Base-by-base conservation (phyloP, 2,329 filamentous ascomycete genomes). In the Claviceps pusilla region DNA sequence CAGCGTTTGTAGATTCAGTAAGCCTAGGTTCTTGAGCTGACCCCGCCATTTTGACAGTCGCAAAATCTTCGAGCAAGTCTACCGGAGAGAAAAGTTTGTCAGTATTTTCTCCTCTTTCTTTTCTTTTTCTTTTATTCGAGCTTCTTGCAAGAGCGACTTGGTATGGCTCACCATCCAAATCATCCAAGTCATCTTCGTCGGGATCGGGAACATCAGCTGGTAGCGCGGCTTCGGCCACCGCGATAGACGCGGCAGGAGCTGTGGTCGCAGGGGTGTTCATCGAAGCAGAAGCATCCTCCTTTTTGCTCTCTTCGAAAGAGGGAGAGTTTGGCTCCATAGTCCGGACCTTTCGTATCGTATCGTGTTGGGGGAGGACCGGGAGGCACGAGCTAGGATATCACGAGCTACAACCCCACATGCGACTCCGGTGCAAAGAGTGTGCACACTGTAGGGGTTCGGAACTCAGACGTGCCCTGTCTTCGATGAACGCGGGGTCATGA, bases 51-150 rank as follows among this genome's bases (percentile, higher is more conserved):
- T 83, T 82, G 52, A 76, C 75, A 33, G 84, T 71, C 46, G 84
- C 83, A 71, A 98, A 98, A 59, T 96, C 87, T 65, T 96, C 89
- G 31, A 98, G 83, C 69, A 97, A 86, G 62, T 97, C 91, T 91
- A 47, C 16, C 16, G 29, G n/a, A 48, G 7, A 52, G 33, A 3
- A 41, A 14, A 3, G 7, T 10, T 3, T 7, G 48, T 61, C 31
- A 64, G 58, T 12, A 7, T 33, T 48, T 9, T 19, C 35, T 37
- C 11, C 35, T 37, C 10, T 11, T 10, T 37, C 35, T 37, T 10
- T 11, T 10, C 9, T 33, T 33, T 9, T 33, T 33, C 31, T 9
- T 33, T 9, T 9, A 5, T 33, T 33, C 9, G 5, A 6, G 5
- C 9, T 9, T 33, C 31, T 33, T 33, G 3, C 5, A 19, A 19